Evolutionary conservation across 139 green algal species (phyloP).

Genomic region (Coelastrella sp.): DNA sequence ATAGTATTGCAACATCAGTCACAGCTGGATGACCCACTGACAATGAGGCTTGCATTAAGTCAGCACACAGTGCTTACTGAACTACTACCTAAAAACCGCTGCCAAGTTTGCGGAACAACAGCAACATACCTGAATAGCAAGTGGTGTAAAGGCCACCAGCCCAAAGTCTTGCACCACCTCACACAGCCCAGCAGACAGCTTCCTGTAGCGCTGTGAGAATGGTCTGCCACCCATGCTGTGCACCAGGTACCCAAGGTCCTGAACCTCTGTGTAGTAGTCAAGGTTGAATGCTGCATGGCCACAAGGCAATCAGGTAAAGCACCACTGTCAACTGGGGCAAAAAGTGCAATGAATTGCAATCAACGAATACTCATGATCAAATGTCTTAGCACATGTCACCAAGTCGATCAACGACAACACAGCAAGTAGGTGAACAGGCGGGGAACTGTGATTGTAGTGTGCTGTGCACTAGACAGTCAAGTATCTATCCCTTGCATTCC

Average conservation of each 20-base stretch:
- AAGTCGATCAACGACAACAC: no score
- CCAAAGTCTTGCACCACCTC: conserved; percentile 93
- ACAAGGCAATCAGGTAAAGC: background rate
- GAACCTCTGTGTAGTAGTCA: conserved; percentile 93
- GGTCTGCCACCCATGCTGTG: conserved; percentile 51
- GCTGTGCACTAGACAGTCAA: no score
- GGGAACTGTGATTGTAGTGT: no score
- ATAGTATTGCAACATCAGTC: no score
- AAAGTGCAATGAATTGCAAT: background rate
- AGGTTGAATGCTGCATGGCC: conserved; percentile 78
- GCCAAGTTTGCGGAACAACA: background rate
- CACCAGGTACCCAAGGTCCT: conserved; percentile 86
- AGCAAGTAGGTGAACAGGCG: no score
- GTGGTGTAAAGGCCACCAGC: conserved; percentile 87
- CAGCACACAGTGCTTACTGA: background rate
- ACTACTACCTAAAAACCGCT: background rate
- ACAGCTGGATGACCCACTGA: no score
- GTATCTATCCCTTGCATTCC: background rate
- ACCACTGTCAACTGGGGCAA: background rate
- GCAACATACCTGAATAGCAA: conserved; percentile 88
- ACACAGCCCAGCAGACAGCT: conserved; percentile 76
- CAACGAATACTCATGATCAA: no score
- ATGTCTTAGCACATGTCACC: no score
- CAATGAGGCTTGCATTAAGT: background rate
- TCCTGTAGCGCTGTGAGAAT: conserved; percentile 70